Evolutionary conservation across 306 rosid species (phyloP).

Genomic region (Albizia julibrissin): DNA sequence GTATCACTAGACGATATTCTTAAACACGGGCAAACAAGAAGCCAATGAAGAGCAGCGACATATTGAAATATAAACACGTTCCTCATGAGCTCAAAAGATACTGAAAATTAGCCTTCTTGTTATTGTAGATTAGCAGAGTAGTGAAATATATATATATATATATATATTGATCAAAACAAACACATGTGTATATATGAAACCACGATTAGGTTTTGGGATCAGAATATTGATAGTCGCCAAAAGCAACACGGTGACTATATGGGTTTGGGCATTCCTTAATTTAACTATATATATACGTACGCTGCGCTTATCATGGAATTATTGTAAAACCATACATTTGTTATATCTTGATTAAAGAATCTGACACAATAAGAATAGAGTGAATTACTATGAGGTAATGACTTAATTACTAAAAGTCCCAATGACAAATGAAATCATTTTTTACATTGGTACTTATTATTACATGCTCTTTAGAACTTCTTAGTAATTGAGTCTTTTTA

Average conservation of each 20-base stretch:
- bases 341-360: background rate
- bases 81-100: background rate
- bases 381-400: no score
- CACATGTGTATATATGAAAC: background rate
- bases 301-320: background rate
- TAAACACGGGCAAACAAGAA: background rate
- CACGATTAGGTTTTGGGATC: background rate
- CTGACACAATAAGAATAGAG: background rate
- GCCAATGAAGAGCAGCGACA: background rate
- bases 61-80: background rate
- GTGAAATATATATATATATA: background rate
- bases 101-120: constrained; percentile 71
- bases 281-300: background rate
- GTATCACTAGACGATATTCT: background rate
- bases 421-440: no score
- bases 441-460: no score
- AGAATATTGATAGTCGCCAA: background rate
- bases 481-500: no score
- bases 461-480: no score
- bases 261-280: background rate
- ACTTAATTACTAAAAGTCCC: no score
- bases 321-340: background rate
- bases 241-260: background rate
- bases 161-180: background rate
- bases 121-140: constrained; percentile 48